These are phyloP conservation scores for Amaranthus palmeri DNA, from an alignment of 148 eudicot genomes.

Conservation along the genomic window DNA sequence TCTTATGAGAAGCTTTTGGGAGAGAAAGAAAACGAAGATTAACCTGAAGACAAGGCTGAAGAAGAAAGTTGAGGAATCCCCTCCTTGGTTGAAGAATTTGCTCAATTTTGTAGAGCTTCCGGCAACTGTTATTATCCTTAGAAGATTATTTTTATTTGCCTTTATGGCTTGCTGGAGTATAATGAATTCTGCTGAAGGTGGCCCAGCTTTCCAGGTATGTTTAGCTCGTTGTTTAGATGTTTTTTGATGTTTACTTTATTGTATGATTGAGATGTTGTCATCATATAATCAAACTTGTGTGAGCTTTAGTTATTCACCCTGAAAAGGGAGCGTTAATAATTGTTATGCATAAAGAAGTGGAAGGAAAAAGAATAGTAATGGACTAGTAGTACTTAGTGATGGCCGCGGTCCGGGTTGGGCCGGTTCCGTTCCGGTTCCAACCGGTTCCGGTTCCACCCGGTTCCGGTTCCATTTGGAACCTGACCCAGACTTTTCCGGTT, in stretches of 20 bases:
- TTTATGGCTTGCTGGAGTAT: conserved; percentile 97
- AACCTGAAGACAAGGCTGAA: conserved; percentile 85
- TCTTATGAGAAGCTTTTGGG: conserved; percentile 64
- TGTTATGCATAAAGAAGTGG: no score
- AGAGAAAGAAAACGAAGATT: conserved; percentile 75
- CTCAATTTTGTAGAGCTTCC: conserved; percentile 86
- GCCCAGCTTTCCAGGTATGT: conserved; percentile 96
- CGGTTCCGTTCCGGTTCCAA: no score
- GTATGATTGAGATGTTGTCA: not conserved
- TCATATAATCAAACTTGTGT: no score
- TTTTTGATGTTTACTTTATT: not conserved
- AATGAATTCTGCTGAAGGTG: conserved; percentile 83
- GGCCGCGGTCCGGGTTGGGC: no score
- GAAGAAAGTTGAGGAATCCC: conserved; percentile 91
- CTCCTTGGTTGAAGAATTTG: conserved; percentile 86
- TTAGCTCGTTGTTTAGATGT: not conserved
- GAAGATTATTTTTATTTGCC: conserved; percentile 80
- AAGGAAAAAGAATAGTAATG: no score
- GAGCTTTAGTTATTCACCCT: no score
- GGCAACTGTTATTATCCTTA: conserved; percentile 55
- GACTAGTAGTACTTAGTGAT: no score
- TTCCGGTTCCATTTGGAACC: no score
- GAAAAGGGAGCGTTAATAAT: no score
- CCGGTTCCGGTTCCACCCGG: no score
- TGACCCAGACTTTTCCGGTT: no score